A percentile compares a stretch with the other conserved stretches of the same genome.
Evolutionary conservation across 306 rosid species (phyloP).

Genomic region (Quercus gilva): DNA sequence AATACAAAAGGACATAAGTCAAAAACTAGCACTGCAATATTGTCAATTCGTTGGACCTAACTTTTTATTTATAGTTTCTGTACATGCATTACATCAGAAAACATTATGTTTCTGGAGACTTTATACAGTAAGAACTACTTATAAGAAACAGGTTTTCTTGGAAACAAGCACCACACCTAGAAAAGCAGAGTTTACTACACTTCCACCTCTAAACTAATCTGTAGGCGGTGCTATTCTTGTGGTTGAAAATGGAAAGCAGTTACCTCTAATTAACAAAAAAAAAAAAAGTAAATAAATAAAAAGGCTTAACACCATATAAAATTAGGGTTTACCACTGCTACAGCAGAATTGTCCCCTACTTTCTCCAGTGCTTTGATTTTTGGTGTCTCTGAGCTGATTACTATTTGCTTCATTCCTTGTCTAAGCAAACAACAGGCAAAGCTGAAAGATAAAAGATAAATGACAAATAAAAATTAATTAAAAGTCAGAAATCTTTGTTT

Average conservation of each 20-base stretch:
- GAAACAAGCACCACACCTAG: not conserved
- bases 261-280: not conserved
- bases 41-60: too few relatives aligned
- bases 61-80: too few relatives aligned
- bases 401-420: conserved; percentile 91
- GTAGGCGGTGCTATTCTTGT: not conserved
- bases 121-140: too few relatives aligned
- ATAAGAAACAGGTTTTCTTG: not conserved
- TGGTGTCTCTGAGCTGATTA: conserved; percentile 80
- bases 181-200: not conserved
- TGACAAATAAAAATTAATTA: not conserved
- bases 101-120: too few relatives aligned
- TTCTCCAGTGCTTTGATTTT: conserved; percentile 74
- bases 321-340: conserved; percentile 43
- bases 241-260: not conserved
- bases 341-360: conserved; percentile 61
- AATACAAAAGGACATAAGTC: too few relatives aligned
- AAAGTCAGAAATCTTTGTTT: conserved; percentile 4
- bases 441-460: conserved; percentile 35
- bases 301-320: conserved; percentile 12
- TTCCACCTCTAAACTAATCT: not conserved
- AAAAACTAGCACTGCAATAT: too few relatives aligned
- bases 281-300: not conserved
- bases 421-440: conserved; percentile 95
- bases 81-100: too few relatives aligned